Evolutionary conservation across 805 yeast genomes (phyloP).

Genomic region (Yamadazyma kitorensis): DNA sequence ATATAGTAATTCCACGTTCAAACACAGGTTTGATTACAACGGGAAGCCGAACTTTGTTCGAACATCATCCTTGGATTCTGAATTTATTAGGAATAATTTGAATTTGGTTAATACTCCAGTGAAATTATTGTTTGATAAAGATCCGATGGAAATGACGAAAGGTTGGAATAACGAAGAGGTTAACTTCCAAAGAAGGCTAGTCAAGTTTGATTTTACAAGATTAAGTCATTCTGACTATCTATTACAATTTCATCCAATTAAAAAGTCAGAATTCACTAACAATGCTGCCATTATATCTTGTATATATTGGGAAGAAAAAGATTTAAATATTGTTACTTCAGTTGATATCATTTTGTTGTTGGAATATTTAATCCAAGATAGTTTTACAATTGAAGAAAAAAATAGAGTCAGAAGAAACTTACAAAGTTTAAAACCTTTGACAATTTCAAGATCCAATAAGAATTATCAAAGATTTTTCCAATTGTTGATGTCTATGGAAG

Average conservation of each 20-base stretch:
- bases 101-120: constrained; percentile 25
- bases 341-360: constrained; percentile 60
- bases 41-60: constrained; percentile 16
- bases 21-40: too few species aligned
- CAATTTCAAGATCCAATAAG: constrained; percentile 49
- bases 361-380: constrained; percentile 54
- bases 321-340: constrained; percentile 54
- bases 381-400: constrained; percentile 64
- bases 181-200: constrained; percentile 44
- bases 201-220: constrained; percentile 41
- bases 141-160: constrained; percentile 33
- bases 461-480: constrained; percentile 28
- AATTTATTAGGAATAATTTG: constrained; percentile 17
- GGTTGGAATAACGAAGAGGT: constrained; percentile 49
- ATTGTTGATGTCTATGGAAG: constrained; percentile 56
- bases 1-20: too few species aligned
- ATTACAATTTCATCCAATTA: constrained; percentile 38
- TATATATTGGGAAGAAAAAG: constrained; percentile 52
- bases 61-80: constrained; percentile 23
- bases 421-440: constrained; percentile 60
- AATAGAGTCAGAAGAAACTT: constrained; percentile 66
- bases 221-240: constrained; percentile 26
- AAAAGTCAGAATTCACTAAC: constrained; percentile 30
- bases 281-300: constrained; percentile 53
- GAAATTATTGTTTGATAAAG: constrained; percentile 25